Percentiles rank a stretch among this genome's conserved stretches.
phyloP scores from a whole-genome alignment of 1,284 basidiomycete genomes.

The Malassezia brasiliensis region DNA sequence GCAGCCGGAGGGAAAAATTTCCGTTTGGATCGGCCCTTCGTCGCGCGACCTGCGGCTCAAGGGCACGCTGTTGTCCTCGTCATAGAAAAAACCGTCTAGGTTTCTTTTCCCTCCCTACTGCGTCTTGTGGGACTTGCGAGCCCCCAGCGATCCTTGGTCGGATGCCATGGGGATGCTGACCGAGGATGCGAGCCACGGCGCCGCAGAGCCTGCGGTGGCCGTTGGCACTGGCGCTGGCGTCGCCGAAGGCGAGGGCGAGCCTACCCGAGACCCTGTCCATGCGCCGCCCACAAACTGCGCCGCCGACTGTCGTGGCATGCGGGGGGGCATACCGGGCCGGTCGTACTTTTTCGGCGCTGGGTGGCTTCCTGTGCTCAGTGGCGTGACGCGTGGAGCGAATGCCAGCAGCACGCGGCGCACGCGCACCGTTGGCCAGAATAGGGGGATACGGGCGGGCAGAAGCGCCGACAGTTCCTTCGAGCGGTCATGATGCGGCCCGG shows the following conservation, averaged over 20 bases:
- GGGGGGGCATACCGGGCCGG: background rate
- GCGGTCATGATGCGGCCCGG: slow-evolving; percentile 4
- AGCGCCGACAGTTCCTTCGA: slow-evolving; percentile 21
- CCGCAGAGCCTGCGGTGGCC: background rate
- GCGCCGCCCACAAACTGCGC: slow-evolving; percentile 18
- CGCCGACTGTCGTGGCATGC: slow-evolving; percentile 11
- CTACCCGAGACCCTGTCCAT: slow-evolving; percentile 5
- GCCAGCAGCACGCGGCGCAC: slow-evolving; percentile 15
- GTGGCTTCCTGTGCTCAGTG: too few relatives aligned
- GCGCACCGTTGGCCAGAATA: slow-evolving; percentile 42
- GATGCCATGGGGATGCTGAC: slow-evolving; percentile 11
- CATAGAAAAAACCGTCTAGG: background rate
- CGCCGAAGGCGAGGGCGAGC: background rate
- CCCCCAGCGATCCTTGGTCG: background rate
- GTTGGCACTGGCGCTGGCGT: too few relatives aligned
- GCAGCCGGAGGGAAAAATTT: slow-evolving; percentile 25
- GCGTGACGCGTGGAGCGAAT: too few relatives aligned
- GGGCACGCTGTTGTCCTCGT: too few relatives aligned
- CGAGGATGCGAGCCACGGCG: slow-evolving; percentile 5
- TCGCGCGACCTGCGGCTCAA: slow-evolving; percentile 24
- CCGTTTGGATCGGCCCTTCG: slow-evolving; percentile 27
- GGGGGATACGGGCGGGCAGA: slow-evolving; percentile 36
- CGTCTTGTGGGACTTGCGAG: slow-evolving; percentile 7
- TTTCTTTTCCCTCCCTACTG: background rate
- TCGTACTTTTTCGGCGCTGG: too few relatives aligned